Evolutionary conservation across 768 basidiomycete species (phyloP).

Genomic region (Tricholoma sp.): DNA sequence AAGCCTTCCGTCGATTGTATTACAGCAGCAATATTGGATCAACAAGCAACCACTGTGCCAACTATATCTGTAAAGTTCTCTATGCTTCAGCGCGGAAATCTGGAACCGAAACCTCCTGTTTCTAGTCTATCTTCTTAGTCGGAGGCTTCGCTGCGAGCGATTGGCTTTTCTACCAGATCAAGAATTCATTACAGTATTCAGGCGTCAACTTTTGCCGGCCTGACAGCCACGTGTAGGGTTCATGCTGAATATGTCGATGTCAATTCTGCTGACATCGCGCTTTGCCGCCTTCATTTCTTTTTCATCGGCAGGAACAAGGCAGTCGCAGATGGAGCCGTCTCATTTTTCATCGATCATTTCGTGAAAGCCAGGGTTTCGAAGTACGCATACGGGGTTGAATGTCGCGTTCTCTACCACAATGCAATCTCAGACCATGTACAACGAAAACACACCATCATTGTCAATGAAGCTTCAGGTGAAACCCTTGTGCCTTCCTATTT

Average conservation of each 20-base stretch:
- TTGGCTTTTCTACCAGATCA: slow-evolving; percentile 39
- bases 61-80: slow-evolving; percentile 13
- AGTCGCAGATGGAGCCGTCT: neutral
- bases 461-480: neutral
- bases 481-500: slow-evolving; percentile 13
- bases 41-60: slow-evolving; percentile 3
- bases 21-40: slow-evolving; percentile 10
- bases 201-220: slow-evolving; percentile 36
- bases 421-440: slow-evolving; percentile 6
- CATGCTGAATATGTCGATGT: no score
- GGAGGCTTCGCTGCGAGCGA: slow-evolving; percentile 50
- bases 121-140: slow-evolving; percentile 40
- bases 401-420: neutral
- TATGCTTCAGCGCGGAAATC: neutral
- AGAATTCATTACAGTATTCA: slow-evolving; percentile 26
- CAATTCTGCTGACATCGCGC: no score
- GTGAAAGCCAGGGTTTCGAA: slow-evolving; percentile 13
- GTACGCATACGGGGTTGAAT: slow-evolving; percentile 7
- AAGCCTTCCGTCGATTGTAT: slow-evolving; percentile 21
- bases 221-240: slow-evolving; percentile 6
- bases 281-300: no score
- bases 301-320: slow-evolving; percentile 1
- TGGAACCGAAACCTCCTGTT: neutral
- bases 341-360: slow-evolving; percentile 12
- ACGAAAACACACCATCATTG: neutral